Conservation (phyloP, 495 filamentous ascomycete genomes). For the Pyronema omphalodes region DNA sequence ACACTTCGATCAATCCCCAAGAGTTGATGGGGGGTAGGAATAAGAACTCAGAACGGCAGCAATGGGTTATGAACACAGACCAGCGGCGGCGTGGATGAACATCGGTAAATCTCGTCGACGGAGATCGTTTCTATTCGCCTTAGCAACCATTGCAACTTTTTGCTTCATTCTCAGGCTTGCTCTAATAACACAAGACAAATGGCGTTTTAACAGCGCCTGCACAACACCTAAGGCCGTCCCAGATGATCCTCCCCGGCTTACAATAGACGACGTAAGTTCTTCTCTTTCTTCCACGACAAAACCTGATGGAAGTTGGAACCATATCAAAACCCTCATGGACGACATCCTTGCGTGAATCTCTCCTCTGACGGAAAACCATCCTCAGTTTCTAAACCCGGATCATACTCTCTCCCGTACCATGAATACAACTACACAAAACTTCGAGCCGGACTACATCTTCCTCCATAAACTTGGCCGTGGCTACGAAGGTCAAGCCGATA, state of each 20-base stretch:
- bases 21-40: no score
- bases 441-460: neutral
- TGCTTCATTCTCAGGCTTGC: neutral
- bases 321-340: neutral
- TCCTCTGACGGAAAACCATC: neutral
- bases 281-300: neutral
- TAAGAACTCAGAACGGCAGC: no score
- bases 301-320: neutral
- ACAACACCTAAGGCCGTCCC: neutral
- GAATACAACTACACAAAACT: neutral
- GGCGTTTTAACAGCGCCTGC: neutral
- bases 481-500: slow-evolving; percentile 1
- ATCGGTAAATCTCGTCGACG: neutral
- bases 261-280: neutral
- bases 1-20: no score
- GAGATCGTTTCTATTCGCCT: neutral
- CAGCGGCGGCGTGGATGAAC: neutral
- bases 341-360: neutral
- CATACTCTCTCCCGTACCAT: neutral
- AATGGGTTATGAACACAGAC: no score
- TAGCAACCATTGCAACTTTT: neutral
- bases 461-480: neutral
- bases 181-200: neutral
- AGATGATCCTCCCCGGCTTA: neutral
- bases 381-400: neutral